Percentiles rank a stretch among this genome's conserved stretches.
Evolutionary conservation across 129 eudicot species (phyloP).

Genomic region (Calendula officinalis): DNA sequence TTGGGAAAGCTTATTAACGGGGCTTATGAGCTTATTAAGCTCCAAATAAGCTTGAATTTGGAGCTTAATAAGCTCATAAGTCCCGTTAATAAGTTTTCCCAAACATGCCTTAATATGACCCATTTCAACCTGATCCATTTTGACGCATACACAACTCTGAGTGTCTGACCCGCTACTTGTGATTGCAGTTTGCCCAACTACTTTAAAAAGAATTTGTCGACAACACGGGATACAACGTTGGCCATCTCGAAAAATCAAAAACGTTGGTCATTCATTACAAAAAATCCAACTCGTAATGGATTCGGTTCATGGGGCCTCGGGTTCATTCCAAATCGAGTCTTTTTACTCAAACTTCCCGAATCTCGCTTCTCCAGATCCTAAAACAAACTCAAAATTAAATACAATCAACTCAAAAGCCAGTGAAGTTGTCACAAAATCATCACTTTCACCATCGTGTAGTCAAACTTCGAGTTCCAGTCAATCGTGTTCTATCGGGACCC

Average conservation of each 20-base stretch:
- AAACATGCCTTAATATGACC: background rate
- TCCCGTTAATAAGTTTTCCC: too few relatives aligned
- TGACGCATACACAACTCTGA: too few relatives aligned
- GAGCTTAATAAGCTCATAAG: too few relatives aligned
- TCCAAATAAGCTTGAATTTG: too few relatives aligned
- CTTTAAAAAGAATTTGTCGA: slow-evolving; percentile 90
- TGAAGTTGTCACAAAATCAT: slow-evolving; percentile 41
- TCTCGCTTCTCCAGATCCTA: slow-evolving; percentile 59
- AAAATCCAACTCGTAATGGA: slow-evolving; percentile 89
- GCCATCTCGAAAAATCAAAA: slow-evolving; percentile 96
- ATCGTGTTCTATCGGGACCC: slow-evolving; percentile 60
- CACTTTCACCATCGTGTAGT: slow-evolving; percentile 69
- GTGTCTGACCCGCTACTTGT: background rate
- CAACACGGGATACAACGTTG: slow-evolving; percentile 93
- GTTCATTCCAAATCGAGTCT: slow-evolving; percentile 66
- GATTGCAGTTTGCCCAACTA: slow-evolving; percentile 89
- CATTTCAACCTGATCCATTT: too few relatives aligned
- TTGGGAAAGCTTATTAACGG: too few relatives aligned
- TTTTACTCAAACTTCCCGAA: slow-evolving; percentile 82
- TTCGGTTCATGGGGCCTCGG: slow-evolving; percentile 79
- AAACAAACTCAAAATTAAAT: slow-evolving; percentile 45
- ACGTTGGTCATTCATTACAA: slow-evolving; percentile 85
- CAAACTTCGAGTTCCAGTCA: slow-evolving; percentile 67
- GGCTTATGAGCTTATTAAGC: too few relatives aligned
- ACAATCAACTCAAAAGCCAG: slow-evolving; percentile 26